phyloP scores from a whole-genome alignment of 345 rosid species.

The Eucalyptus pauciflora region DNA sequence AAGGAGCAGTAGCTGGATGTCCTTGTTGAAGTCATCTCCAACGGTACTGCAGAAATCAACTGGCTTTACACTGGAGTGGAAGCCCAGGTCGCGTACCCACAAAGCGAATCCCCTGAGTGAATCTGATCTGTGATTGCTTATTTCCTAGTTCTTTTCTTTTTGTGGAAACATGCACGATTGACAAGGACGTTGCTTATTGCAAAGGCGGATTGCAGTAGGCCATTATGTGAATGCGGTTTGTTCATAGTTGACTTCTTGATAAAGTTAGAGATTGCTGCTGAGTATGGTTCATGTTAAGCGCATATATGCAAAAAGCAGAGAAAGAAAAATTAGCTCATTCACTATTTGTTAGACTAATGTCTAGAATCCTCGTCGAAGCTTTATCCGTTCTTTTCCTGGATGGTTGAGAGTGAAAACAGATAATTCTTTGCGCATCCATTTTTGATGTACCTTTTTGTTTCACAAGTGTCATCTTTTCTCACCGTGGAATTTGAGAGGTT shows the following conservation, averaged over 20 bases:
- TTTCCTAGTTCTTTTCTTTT: not conserved
- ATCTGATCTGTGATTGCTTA: not conserved
- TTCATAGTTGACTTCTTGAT: not conserved
- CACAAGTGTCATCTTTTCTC: not conserved
- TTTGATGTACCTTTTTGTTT: not conserved
- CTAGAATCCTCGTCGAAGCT: not conserved
- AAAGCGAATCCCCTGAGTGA: not conserved
- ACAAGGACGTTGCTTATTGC: not conserved
- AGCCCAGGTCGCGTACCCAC: not conserved
- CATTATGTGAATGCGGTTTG: not conserved
- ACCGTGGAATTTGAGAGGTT: not conserved
- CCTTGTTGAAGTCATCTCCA: conserved; percentile 8
- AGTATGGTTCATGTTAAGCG: not conserved
- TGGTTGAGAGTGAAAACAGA: not conserved
- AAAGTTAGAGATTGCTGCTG: not conserved
- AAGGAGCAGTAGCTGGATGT: not conserved
- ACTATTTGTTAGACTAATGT: not conserved
- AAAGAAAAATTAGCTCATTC: not conserved
- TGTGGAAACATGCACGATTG: not conserved
- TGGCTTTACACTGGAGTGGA: conserved; percentile 6
- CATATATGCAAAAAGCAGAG: not conserved
- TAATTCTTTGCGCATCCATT: not conserved
- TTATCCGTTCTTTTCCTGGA: not conserved
- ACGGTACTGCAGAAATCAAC: not conserved
- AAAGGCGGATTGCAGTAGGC: not conserved